phyloP scores from a whole-genome alignment of 768 basidiomycete genomes.

The Baorangia bicolor region DNA sequence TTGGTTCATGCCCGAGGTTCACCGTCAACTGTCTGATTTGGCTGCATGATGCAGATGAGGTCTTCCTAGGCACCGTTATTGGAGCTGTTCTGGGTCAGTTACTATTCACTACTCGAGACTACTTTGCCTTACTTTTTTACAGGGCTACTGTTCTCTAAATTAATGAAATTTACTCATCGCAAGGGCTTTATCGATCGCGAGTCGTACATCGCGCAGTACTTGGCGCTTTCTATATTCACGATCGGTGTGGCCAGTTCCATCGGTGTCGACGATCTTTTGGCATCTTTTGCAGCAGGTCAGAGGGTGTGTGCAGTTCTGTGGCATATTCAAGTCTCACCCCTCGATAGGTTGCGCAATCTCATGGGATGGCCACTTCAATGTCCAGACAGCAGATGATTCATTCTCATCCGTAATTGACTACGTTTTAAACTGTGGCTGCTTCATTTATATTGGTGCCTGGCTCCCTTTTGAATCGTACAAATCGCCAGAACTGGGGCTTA shows the following conservation, averaged over 20 bases:
- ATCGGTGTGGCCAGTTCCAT: slow-evolving; percentile 78
- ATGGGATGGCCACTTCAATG: slow-evolving; percentile 86
- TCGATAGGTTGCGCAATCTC: slow-evolving; percentile 79
- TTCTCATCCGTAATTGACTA: slow-evolving; percentile 93
- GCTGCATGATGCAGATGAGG: slow-evolving; percentile 58
- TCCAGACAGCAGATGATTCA: slow-evolving; percentile 76
- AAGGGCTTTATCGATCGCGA: slow-evolving; percentile 72
- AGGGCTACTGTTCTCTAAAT: slow-evolving; percentile 66
- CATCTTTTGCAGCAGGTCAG: slow-evolving; percentile 80
- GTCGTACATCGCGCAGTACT: slow-evolving; percentile 84
- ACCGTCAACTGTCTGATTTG: not conserved
- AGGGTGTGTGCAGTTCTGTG: not conserved
- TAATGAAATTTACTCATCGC: slow-evolving; percentile 69
- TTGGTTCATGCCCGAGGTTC: not conserved
- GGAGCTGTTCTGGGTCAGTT: slow-evolving; percentile 54
- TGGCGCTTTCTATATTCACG: slow-evolving; percentile 70
- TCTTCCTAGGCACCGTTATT: slow-evolving; percentile 68
- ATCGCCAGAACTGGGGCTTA: slow-evolving; percentile 54
- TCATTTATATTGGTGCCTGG: slow-evolving; percentile 89
- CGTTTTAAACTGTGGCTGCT: slow-evolving; percentile 76
- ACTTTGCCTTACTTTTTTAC: slow-evolving; percentile 2
- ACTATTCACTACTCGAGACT: not conserved
- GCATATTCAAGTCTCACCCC: not conserved
- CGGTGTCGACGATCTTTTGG: slow-evolving; percentile 86
- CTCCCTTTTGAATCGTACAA: slow-evolving; percentile 64